Conservation (phyloP, 495 filamentous ascomycete genomes). For the Aspergillus steynii region DNA sequence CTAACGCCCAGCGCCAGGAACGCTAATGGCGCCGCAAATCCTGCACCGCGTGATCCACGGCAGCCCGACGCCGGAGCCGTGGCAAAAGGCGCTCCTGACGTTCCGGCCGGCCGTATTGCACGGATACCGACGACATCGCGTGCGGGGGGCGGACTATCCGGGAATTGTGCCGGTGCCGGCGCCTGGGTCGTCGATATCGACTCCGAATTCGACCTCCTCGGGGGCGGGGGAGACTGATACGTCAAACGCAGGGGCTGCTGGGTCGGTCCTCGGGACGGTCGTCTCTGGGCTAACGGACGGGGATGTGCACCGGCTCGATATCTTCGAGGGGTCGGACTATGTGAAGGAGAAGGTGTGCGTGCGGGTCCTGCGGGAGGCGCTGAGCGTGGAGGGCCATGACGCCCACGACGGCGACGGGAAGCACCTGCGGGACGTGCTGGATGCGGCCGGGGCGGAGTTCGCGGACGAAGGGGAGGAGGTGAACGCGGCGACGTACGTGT, state of each 20-base stretch:
- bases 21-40: constrained; percentile 76
- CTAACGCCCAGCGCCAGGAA: constrained; percentile 25
- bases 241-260: background rate
- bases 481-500: constrained; percentile 78
- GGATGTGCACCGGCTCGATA: constrained; percentile 75
- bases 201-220: background rate
- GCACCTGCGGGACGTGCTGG: constrained; percentile 33
- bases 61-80: constrained; percentile 45
- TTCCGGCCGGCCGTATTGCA: constrained; percentile 76
- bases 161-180: constrained; percentile 59
- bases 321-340: constrained; percentile 82
- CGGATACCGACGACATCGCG: constrained; percentile 68
- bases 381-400: constrained; percentile 17
- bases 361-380: constrained; percentile 48
- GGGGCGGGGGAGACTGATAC: background rate
- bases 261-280: constrained; percentile 72
- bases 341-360: constrained; percentile 60
- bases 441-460: constrained; percentile 29
- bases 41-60: constrained; percentile 83
- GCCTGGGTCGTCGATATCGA: background rate
- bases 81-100: constrained; percentile 54
- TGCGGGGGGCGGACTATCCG: constrained; percentile 73
- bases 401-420: constrained; percentile 16
- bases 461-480: constrained; percentile 52
- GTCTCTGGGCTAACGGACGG: constrained; percentile 76